These are phyloP conservation scores for Pholiota adiposa DNA, from an alignment of 1,284 basidiomycete genomes.

Conservation along the genomic window DNA sequence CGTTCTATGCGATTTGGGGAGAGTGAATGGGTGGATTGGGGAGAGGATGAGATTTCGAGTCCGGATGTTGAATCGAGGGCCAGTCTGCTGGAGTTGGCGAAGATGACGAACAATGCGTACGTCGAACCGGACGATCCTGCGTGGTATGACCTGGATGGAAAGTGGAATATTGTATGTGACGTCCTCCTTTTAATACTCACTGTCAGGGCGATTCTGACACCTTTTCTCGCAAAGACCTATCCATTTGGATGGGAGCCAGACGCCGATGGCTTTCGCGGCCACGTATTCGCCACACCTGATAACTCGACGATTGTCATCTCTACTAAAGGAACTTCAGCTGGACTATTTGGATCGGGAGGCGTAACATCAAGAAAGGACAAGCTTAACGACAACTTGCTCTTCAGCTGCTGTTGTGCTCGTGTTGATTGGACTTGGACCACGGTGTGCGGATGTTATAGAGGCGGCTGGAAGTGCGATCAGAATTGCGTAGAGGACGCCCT, in stretches of 20 bases:
- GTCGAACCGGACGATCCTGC: slow-evolving; percentile 56
- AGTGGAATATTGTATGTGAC: slow-evolving; percentile 64
- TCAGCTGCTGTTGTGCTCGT: slow-evolving; percentile 96
- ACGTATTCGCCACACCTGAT: slow-evolving; percentile 84
- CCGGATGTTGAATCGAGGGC: slow-evolving; percentile 81
- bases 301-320: slow-evolving; percentile 89
- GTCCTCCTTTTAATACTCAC: background rate
- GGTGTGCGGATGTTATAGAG: slow-evolving; percentile 91
- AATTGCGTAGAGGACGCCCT: slow-evolving; percentile 83
- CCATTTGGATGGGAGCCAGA: slow-evolving; percentile 94
- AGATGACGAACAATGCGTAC: slow-evolving; percentile 96
- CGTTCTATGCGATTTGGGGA: slow-evolving; percentile 54
- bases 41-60: slow-evolving; percentile 59
- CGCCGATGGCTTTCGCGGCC: slow-evolving; percentile 88
- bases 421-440: slow-evolving; percentile 95
- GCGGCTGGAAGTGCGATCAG: slow-evolving; percentile 84
- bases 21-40: slow-evolving; percentile 58
- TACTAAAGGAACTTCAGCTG: slow-evolving; percentile 93
- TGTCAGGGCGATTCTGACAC: background rate
- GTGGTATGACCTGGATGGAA: slow-evolving; percentile 79
- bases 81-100: slow-evolving; percentile 84
- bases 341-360: slow-evolving; percentile 79
- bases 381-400: slow-evolving; percentile 94
- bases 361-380: slow-evolving; percentile 92
- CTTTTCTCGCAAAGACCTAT: slow-evolving; percentile 51